phyloP scores from a whole-genome alignment of 2,329 filamentous ascomycete species.

The Penicillium italicum region DNA sequence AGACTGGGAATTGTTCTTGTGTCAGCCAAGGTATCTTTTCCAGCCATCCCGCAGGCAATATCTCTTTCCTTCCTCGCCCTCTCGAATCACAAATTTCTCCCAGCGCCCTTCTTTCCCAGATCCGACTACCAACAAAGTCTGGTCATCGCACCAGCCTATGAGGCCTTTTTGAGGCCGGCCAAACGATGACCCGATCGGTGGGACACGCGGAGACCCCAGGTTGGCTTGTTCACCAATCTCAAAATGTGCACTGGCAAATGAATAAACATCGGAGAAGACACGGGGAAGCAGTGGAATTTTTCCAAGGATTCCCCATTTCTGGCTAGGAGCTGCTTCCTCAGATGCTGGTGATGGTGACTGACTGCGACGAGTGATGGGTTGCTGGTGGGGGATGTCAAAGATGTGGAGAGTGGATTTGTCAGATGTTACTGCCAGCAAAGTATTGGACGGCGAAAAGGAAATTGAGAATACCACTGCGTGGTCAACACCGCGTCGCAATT shows the following conservation, averaged over 20 bases:
- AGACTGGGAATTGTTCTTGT: neutral
- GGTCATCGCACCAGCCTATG: constrained; percentile 77
- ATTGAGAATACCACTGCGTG: constrained; percentile 82
- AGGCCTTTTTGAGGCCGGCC: constrained; percentile 72
- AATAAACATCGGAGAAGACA: constrained; percentile 86
- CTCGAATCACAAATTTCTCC: constrained; percentile 78
- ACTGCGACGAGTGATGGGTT: constrained; percentile 32
- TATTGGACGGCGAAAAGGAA: constrained; percentile 77
- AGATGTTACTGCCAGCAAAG: constrained; percentile 82
- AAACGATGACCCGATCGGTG: constrained; percentile 52
- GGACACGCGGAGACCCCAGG: constrained; percentile 40
- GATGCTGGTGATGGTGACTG: constrained; percentile 32
- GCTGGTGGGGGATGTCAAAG: constrained; percentile 69
- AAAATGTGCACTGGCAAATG: constrained; percentile 75
- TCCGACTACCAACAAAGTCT: constrained; percentile 70
- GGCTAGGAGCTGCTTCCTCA: constrained; percentile 51
- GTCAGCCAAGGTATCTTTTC: constrained; percentile 66
- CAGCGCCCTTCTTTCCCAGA: constrained; percentile 77
- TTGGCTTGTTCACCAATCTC: constrained; percentile 72
- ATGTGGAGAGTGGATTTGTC: constrained; percentile 96
- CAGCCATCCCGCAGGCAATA: constrained; percentile 70
- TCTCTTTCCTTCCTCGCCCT: constrained; percentile 64
- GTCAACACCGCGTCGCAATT: constrained; percentile 85
- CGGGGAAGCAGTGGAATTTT: constrained; percentile 81
- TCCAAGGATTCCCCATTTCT: constrained; percentile 82